These are phyloP conservation scores for Coniochaeta sp. DNA, from an alignment of 2,329 filamentous ascomycete genomes.

Conservation along the genomic window DNA sequence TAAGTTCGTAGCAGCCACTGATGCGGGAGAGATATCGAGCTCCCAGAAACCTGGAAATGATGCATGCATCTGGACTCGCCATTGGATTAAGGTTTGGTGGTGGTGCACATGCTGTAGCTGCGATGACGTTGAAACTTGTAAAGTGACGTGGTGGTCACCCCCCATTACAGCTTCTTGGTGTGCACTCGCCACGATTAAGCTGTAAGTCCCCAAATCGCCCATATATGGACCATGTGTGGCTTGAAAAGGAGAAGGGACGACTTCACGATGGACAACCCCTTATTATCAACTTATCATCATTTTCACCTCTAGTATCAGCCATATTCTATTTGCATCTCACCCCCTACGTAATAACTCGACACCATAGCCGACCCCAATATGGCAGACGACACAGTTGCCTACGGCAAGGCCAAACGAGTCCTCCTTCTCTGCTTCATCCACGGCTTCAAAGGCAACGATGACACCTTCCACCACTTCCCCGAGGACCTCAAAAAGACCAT, in stretches of 20 bases:
- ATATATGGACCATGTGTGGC: background rate
- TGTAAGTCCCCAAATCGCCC: background rate
- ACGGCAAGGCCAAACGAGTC: slow-evolving; percentile 32
- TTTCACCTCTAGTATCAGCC: background rate
- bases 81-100: slow-evolving; percentile 1
- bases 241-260: background rate
- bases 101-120: background rate
- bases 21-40: too few species aligned
- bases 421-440: slow-evolving; percentile 68
- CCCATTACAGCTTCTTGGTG: background rate
- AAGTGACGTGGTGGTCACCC: slow-evolving; percentile 2
- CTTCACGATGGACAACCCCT: background rate
- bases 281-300: too few species aligned
- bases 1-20: too few species aligned
- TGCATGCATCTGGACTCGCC: background rate
- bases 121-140: slow-evolving; percentile 3
- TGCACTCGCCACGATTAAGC: background rate
- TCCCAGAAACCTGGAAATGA: background rate
- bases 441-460: slow-evolving; percentile 67
- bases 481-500: slow-evolving; percentile 54
- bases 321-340: background rate
- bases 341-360: background rate
- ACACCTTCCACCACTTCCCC: slow-evolving; percentile 64
- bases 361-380: background rate
- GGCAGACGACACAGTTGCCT: background rate